These are phyloP conservation scores for Streptanthus diversifolius DNA, from an alignment of 345 rosid species.

Conservation along the genomic window DNA sequence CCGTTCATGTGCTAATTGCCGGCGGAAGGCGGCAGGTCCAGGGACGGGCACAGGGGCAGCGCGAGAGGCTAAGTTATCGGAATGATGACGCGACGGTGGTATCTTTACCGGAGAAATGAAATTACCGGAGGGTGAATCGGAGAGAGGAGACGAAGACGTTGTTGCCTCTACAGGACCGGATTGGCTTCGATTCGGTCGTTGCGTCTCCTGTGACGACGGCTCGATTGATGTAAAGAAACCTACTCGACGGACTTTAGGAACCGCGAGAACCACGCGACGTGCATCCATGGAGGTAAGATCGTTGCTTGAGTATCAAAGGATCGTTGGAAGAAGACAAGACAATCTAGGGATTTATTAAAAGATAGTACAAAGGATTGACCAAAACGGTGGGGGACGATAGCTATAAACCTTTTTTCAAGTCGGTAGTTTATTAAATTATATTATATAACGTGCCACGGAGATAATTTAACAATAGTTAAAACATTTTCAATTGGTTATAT, in stretches of 20 bases:
- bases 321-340: background rate
- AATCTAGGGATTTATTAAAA: constrained; percentile 25
- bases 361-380: background rate
- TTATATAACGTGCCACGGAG: background rate
- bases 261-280: constrained; percentile 44
- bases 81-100: constrained; percentile 69
- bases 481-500: no score
- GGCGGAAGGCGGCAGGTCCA: constrained; percentile 33
- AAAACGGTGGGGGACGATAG: background rate
- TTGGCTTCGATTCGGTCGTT: constrained; percentile 41
- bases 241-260: constrained; percentile 71
- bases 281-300: constrained; percentile 46
- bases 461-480: background rate
- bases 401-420: constrained; percentile 16
- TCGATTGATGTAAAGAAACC: constrained; percentile 64
- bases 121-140: constrained; percentile 51
- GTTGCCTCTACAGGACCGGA: constrained; percentile 47
- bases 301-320: background rate
- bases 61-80: constrained; percentile 51
- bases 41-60: constrained; percentile 59
- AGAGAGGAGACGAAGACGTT: constrained; percentile 39
- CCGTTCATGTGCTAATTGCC: constrained; percentile 22
- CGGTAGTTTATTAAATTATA: background rate
- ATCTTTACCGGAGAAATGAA: constrained; percentile 60
- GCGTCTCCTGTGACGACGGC: constrained; percentile 37